Evolutionary conservation across 2,329 filamentous ascomycete genomes (phyloP), one percentile per base, ranked within the genome.

Genomic region (Elsinoe batatas): DNA sequence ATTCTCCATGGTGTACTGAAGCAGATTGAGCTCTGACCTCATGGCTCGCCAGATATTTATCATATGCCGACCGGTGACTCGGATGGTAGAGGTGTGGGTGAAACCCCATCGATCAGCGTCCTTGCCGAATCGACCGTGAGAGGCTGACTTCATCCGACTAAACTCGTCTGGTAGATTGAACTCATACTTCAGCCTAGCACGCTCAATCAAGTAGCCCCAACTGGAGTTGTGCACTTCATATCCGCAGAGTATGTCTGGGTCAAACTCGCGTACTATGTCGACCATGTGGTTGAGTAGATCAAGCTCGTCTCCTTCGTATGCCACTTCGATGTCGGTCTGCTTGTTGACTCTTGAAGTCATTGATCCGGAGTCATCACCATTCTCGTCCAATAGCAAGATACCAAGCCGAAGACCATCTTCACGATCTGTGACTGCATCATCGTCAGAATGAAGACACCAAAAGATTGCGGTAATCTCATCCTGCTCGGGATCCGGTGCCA

Each of bases 31-130:
- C 70, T 96, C 91, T n/a, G 85, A 82, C 57, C 89, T 81, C 91
- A 98, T 96, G 0, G 91, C 90, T 63, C 91, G 81, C 90, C 93
- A 97, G 44, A 97, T 87, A 63, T 97, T 97, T 73, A 98, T 91
- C 78, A 95, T 89, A 67, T 97, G 91, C 59, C 93, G 80, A 4
- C 93, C 93, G 0, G 91, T 96, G n/a, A 98, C 81, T 56, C 84
- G 83, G 61, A 97, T 90, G 2, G 88, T 91, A 1, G 90, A 95
- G 0, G 91, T 94, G 54, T 91, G 90, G 60, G 89, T 93, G 73
- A 95, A 95, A 0, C 91, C 91, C 91, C 91, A 97, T 61, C 82
- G 80, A 68, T 96, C 91, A 50, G 82, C 83, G 20, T 95, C 88
- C 68, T 88, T 95, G 17, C 88, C 88, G 64, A 91, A 91, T 55